These are phyloP conservation scores for Cercospora zeina DNA, from an alignment of 2,329 filamentous ascomycete species.

Conservation along the genomic window DNA sequence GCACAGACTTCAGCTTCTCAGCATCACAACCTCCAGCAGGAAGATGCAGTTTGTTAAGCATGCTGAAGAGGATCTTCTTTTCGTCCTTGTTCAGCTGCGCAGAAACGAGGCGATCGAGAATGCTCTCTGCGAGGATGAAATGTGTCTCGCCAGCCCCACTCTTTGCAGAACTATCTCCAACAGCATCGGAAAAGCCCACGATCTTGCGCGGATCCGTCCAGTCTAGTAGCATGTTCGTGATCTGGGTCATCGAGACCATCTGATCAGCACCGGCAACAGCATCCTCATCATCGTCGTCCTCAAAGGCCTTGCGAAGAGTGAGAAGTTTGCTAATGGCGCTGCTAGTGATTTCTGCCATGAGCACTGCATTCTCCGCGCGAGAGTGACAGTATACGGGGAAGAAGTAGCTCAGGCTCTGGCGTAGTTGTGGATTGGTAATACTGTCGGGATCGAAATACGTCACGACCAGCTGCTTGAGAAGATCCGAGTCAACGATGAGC, in stretches of 20 bases:
- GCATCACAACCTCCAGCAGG: conserved; percentile 51
- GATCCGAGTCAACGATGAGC: conserved; percentile 68
- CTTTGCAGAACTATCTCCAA: conserved; percentile 22
- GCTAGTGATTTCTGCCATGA: conserved; percentile 74
- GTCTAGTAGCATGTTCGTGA: conserved; percentile 81
- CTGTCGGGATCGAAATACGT: conserved; percentile 86
- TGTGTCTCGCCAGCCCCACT: conserved; percentile 57
- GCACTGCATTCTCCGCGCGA: conserved; percentile 74
- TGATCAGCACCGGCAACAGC: conserved; percentile 66
- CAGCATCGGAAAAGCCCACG: conserved; percentile 42
- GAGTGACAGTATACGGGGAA: conserved; percentile 92
- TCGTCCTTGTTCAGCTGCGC: conserved; percentile 71
- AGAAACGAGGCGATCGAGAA: conserved; percentile 71
- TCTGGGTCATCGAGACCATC: conserved; percentile 71
- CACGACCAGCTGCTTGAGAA: conserved; percentile 81
- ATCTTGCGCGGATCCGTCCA: conserved; percentile 92
- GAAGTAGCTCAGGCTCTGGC: conserved; percentile 90
- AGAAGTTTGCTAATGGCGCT: conserved; percentile 71
- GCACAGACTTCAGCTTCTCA: conserved; percentile 42
- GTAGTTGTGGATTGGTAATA: conserved; percentile 73
- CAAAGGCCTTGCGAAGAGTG: conserved; percentile 37
- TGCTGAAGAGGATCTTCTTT: conserved; percentile 73
- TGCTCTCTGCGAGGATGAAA: conserved; percentile 71
- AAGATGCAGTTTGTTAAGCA: conserved; percentile 81
- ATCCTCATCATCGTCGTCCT: conserved; percentile 56